phyloP scores from a whole-genome alignment of 257 asterid genomes.

The Solanum corneliomulleri region DNA sequence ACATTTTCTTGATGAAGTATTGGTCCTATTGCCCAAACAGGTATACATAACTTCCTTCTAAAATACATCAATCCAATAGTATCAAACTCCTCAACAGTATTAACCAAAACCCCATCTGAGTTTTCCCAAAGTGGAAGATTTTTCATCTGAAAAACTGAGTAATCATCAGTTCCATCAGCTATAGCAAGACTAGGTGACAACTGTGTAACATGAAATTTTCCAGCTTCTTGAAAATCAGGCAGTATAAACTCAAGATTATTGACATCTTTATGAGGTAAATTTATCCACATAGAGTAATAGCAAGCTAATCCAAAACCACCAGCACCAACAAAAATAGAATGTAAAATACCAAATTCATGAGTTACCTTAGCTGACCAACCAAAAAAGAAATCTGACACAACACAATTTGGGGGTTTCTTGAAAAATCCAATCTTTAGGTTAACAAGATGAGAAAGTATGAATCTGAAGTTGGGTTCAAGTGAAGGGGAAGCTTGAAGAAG shows the following conservation, averaged over 20 bases:
- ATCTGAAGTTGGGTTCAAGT: conserved; percentile 20
- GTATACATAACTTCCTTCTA: conserved; percentile 25
- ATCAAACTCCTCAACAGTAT: conserved; percentile 46
- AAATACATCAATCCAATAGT: conserved; percentile 32
- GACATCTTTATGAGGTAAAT: conserved; percentile 30
- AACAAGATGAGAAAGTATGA: conserved; percentile 10
- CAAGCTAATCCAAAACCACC: conserved; percentile 65
- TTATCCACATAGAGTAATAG: conserved; percentile 44
- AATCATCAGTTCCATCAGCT: conserved; percentile 28
- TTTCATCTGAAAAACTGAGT: conserved; percentile 20
- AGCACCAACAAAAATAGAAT: conserved; percentile 28
- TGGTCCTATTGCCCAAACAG: conserved; percentile 50
- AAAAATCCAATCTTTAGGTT: background rate
- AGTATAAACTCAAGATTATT: conserved; percentile 29
- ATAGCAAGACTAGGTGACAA: conserved; percentile 24
- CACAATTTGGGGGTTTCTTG: conserved; percentile 27
- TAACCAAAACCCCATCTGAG: conserved; percentile 41
- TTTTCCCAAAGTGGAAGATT: conserved; percentile 30
- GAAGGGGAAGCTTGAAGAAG: conserved; percentile 24
- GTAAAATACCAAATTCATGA: conserved; percentile 37
- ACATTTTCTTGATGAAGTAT: conserved; percentile 12
- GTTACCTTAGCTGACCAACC: conserved; percentile 47
- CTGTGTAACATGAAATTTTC: conserved; percentile 33
- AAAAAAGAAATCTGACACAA: conserved; percentile 42
- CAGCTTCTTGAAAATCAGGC: conserved; percentile 63